Conservation (phyloP, 177 flowering plant species). For the Vitis hybrid region DNA sequence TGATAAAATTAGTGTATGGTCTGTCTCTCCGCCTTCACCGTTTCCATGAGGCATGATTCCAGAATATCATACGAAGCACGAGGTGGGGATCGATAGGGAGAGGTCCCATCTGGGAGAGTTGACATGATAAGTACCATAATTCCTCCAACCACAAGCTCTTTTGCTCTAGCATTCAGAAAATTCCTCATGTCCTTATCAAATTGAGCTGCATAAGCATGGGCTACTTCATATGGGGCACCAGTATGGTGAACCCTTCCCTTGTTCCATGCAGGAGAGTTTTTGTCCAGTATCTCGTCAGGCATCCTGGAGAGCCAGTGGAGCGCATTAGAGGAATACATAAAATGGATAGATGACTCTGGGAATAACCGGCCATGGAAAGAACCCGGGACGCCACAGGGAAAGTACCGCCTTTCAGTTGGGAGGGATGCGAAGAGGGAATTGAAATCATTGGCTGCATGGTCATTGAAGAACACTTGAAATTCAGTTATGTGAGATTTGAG, state of each 20-base stretch:
- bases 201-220: slow-evolving; percentile 33
- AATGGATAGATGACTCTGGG: slow-evolving; percentile 9
- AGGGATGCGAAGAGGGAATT: slow-evolving; percentile 34
- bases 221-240: slow-evolving; percentile 22
- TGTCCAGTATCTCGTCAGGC: slow-evolving; percentile 25
- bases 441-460: slow-evolving; percentile 42
- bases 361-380: slow-evolving; percentile 39
- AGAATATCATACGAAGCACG: not conserved
- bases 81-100: not conserved
- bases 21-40: slow-evolving; percentile 14
- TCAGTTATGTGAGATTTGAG: slow-evolving; percentile 1
- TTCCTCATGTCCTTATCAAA: slow-evolving; percentile 28
- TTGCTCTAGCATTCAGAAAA: slow-evolving; percentile 31
- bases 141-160: slow-evolving; percentile 31
- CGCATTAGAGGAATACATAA: not conserved
- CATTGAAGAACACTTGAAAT: slow-evolving; percentile 36
- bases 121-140: slow-evolving; percentile 18
- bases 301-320: slow-evolving; percentile 39
- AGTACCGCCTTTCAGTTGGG: slow-evolving; percentile 20
- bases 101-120: not conserved
- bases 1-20: not conserved
- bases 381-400: slow-evolving; percentile 34
- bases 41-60: slow-evolving; percentile 20
- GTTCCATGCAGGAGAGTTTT: slow-evolving; percentile 33
- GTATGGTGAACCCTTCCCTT: slow-evolving; percentile 35